A percentile compares a stretch with the other conserved stretches of the same genome.
Evolutionary conservation across 768 basidiomycete genomes (phyloP).

Genomic region (Coprinopsis sp.): DNA sequence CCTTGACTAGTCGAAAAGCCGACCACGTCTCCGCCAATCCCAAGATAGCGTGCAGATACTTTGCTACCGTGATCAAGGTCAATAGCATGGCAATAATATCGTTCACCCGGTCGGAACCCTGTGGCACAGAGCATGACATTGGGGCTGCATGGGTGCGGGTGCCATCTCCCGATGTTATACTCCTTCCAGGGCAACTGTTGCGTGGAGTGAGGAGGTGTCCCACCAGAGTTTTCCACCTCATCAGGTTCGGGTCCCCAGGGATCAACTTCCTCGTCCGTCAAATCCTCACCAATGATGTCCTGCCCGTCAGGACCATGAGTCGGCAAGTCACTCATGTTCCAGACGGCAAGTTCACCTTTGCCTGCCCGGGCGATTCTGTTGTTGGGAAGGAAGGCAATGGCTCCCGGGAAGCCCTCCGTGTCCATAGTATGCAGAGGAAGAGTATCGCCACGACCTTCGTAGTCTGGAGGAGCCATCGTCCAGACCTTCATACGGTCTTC

Average conservation of each 20-base stretch:
- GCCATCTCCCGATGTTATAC: slow-evolving; percentile 16
- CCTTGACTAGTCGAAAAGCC: slow-evolving; percentile 29
- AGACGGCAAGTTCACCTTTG: slow-evolving; percentile 26
- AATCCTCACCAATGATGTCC: slow-evolving; percentile 16
- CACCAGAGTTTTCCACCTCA: slow-evolving; percentile 25
- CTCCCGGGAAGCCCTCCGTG: slow-evolving; percentile 19
- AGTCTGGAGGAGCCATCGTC: slow-evolving; percentile 17
- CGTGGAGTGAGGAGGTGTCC: slow-evolving; percentile 15
- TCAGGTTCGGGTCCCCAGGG: slow-evolving; percentile 19
- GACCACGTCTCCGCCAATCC: slow-evolving; percentile 30
- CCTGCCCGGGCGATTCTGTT: slow-evolving; percentile 30
- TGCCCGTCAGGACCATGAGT: slow-evolving; percentile 25
- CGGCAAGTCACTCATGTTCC: slow-evolving; percentile 30
- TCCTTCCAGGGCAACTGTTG: slow-evolving; percentile 6
- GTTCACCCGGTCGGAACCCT: not conserved
- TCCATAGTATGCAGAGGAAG: slow-evolving; percentile 30
- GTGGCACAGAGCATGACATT: slow-evolving; percentile 21
- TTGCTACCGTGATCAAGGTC: slow-evolving; percentile 34
- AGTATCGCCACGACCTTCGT: not conserved
- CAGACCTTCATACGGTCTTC: slow-evolving; percentile 32
- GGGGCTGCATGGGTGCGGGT: slow-evolving; percentile 18
- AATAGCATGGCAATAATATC: slow-evolving; percentile 19
- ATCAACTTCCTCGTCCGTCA: slow-evolving; percentile 5
- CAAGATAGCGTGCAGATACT: slow-evolving; percentile 28
- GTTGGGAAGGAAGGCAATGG: slow-evolving; percentile 25